Evolutionary conservation across 2,329 filamentous ascomycete genomes (phyloP), one percentile per base, ranked within the genome.

Genomic region (Fusarium anguioides): DNA sequence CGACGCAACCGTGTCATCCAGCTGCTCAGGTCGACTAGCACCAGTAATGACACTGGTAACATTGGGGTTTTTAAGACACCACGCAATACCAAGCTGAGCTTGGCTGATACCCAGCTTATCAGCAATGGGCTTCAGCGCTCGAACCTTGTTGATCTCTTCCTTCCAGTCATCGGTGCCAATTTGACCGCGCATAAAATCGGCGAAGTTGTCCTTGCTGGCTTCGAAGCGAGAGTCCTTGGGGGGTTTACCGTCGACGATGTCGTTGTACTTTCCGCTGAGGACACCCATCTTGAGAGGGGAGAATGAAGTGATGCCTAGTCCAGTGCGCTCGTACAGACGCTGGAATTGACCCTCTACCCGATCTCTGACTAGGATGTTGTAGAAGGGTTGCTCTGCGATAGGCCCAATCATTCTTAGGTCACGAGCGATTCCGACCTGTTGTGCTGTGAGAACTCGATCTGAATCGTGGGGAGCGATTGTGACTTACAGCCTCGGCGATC

Each of bases 181-280:
- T 48, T 77, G 77, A 69, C 83, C 82, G 60, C 79, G 66, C 82
- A 88, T 82, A 18, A 83, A 85, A 70, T 83, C 80, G 67, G 84
- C 83, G 76, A 89, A 89, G 69, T 84, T 83, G 50, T 82, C 82
- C 61, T 84, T 81, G 77, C 87, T 86, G 67, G 80, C 85, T 42
- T 83, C 85, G 71, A 86, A 89, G 17, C 86, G 84, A 24, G 83
- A 87, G 69, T 84, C 85, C 42, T 84, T 80, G 7, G 86, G 86
- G 20, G 88, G 82, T 44, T 73, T 59, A 45, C 83, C 75, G 40
- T 80, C 76, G 11, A 88, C 78, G 1, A 82, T 82, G 39, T 82
- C 80, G 50, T 88, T 89, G 78, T 91, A 91, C 77, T 91, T 91
- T 29, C 89, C 89, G 1, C 86, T 87, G 50, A 91, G 77, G 47